Base-by-base conservation (phyloP, 306 rosid genomes). In the Nissolia schottii region DNA sequence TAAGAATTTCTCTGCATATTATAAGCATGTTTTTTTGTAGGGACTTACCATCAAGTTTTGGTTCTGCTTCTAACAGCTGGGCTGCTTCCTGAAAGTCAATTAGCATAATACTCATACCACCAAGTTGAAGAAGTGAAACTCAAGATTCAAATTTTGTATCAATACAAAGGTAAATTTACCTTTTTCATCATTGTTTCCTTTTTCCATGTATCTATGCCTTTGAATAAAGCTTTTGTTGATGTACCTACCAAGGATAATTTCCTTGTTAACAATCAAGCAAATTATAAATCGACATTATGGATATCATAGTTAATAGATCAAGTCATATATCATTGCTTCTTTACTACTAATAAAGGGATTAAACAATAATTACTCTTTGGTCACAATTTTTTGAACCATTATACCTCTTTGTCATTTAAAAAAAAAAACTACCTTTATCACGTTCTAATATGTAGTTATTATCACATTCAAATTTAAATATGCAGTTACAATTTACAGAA, bases 171-270 rank as follows among this genome's bases (percentile, higher is more conserved):
- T 46, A 48, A 61, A 13, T 49, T 25, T 49, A 90, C 94, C 90
- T 77, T 68, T 78, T 80, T 85, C 75, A 88, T 59, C 77, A 60
- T 53, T 38, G 89, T 81, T 75, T 90, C 97, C 71, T 86, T 88
- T 73, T 83, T 88, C 97, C 97, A 90, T 50, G 94, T 85, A 1
- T 90, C 84, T 64, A 83, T 13, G 51, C 94, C 97, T 80, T 86
- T 90, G 50, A 88, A 28, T 59, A 83, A 80, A 67, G 97, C 94
- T 68, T 87, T 90, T 56, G 84, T 83, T 75, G 94, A 71, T 56
- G 94, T 90, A 64, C 85, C 96, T 90, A 79, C 67, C 76, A 77
- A 27, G 76, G 28, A 34, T 31, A 14, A 35, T 24, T 20, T 56
- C 25, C 41, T 43, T 6, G 25, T 64, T 51, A 32, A 77, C 40